These are phyloP conservation scores for Sclerotinia sclerotiorum DNA, from an alignment of 2,329 filamentous ascomycete species.

Conservation along the genomic window DNA sequence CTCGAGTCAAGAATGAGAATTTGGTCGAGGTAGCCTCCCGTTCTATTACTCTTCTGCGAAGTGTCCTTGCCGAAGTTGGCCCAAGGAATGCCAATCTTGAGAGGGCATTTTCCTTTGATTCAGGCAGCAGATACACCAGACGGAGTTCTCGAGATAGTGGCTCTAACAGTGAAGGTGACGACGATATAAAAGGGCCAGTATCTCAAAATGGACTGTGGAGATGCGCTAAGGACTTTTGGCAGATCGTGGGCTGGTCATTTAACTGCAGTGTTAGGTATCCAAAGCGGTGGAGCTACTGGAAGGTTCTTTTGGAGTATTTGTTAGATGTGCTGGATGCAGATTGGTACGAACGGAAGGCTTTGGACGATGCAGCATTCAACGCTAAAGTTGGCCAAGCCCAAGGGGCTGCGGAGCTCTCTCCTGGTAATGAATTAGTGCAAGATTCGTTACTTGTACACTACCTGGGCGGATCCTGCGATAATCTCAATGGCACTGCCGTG, in stretches of 20 bases:
- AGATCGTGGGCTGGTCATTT: constrained; percentile 85
- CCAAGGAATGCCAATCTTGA: constrained; percentile 67
- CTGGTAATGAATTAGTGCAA: constrained; percentile 43
- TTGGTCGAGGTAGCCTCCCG: constrained; percentile 57
- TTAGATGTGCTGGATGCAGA: constrained; percentile 74
- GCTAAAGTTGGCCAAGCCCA: constrained; percentile 36
- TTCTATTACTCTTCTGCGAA: constrained; percentile 69
- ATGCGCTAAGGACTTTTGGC: constrained; percentile 85
- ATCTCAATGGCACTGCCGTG: neutral
- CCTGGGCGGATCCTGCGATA: constrained; percentile 39
- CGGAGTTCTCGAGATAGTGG: constrained; percentile 43
- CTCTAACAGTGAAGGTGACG: constrained; percentile 45
- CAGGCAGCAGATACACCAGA: constrained; percentile 33
- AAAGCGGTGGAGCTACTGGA: constrained; percentile 79
- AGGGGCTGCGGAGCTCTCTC: constrained; percentile 25
- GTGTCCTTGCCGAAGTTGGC: constrained; percentile 63
- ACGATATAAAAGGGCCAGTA: constrained; percentile 55
- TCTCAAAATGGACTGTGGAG: constrained; percentile 69
- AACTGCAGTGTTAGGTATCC: constrained; percentile 77
- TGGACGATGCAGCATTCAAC: constrained; percentile 42
- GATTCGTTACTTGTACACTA: constrained; percentile 61
- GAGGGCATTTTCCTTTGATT: constrained; percentile 69
- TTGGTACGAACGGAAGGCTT: constrained; percentile 56
- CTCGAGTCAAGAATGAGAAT: constrained; percentile 64
- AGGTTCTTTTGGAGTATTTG: constrained; percentile 75